phyloP scores from a whole-genome alignment of 2,329 filamentous ascomycete genomes.

The Fusarium devonianum region DNA sequence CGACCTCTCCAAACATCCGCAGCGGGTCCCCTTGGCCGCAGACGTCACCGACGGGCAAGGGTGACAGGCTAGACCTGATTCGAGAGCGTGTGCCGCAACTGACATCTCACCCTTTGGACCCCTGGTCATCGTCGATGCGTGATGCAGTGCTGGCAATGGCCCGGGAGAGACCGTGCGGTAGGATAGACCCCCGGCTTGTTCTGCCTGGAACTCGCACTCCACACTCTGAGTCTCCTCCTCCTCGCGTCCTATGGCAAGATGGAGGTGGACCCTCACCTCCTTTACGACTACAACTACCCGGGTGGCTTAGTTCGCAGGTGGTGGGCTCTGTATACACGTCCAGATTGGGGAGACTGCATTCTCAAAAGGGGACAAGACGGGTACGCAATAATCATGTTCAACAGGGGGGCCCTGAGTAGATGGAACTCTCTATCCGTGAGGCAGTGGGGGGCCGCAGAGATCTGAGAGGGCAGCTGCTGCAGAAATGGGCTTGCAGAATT shows the following conservation, averaged over 20 bases:
- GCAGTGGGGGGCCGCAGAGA: slow-evolving; percentile 3
- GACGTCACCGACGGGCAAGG: slow-evolving; percentile 13
- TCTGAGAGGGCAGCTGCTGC: background rate
- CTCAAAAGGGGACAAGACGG: background rate
- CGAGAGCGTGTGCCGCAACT: too few relatives aligned
- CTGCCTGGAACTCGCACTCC: too few relatives aligned
- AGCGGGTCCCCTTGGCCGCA: slow-evolving; percentile 8
- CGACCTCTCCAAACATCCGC: slow-evolving; percentile 6
- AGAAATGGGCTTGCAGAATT: slow-evolving; percentile 1
- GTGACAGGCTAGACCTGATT: background rate
- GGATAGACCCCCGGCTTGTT: too few relatives aligned
- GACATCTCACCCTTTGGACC: slow-evolving; percentile 3
- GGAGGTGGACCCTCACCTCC: background rate
- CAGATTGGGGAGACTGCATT: background rate
- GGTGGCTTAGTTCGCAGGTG: slow-evolving; percentile 17
- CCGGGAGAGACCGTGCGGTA: too few relatives aligned
- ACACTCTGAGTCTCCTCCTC: background rate
- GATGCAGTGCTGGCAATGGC: slow-evolving; percentile 2
- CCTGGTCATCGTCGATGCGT: background rate
- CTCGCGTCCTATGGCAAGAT: background rate
- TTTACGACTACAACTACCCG: slow-evolving; percentile 1
- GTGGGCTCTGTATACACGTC: background rate
- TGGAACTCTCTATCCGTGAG: background rate
- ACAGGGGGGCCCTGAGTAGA: background rate
- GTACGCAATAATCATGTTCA: slow-evolving; percentile 1